phyloP scores from a whole-genome alignment of 2,329 filamentous ascomycete species.

The Rhinocladiella similis region DNA sequence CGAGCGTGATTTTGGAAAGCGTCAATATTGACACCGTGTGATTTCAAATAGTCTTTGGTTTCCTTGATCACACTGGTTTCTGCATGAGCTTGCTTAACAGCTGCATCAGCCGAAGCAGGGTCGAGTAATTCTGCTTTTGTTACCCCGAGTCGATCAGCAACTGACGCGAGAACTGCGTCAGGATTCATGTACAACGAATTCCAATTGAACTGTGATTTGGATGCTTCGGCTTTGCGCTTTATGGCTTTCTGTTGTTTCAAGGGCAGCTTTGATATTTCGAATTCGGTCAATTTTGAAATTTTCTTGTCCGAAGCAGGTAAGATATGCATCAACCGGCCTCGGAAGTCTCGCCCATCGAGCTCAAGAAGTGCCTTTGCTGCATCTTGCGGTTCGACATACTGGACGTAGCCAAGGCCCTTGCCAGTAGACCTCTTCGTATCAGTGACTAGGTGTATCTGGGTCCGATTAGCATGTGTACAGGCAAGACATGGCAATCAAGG shows the following conservation, averaged over 20 bases:
- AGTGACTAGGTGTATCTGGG: slow-evolving; percentile 81
- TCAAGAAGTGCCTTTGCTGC: slow-evolving; percentile 77
- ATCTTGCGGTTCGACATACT: slow-evolving; percentile 69
- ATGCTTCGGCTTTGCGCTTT: slow-evolving; percentile 77
- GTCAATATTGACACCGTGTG: slow-evolving; percentile 86
- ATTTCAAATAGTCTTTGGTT: slow-evolving; percentile 85
- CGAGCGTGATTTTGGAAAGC: slow-evolving; percentile 83
- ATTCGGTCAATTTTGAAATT: slow-evolving; percentile 81
- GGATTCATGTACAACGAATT: slow-evolving; percentile 98
- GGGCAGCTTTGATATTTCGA: slow-evolving; percentile 83
- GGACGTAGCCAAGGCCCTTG: slow-evolving; percentile 89
- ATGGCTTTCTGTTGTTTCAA: slow-evolving; percentile 93
- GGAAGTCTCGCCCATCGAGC: slow-evolving; percentile 82
- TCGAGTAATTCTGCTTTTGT: slow-evolving; percentile 90
- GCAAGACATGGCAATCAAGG: slow-evolving; percentile 21
- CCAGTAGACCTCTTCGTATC: slow-evolving; percentile 68
- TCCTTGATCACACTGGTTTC: slow-evolving; percentile 97
- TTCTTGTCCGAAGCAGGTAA: slow-evolving; percentile 81
- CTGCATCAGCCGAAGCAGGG: slow-evolving; percentile 91
- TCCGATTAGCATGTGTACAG: slow-evolving; percentile 42
- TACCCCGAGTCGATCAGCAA: slow-evolving; percentile 82
- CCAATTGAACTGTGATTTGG: slow-evolving; percentile 85
- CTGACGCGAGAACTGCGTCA: slow-evolving; percentile 88
- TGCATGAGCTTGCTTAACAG: slow-evolving; percentile 93
- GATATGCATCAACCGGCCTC: slow-evolving; percentile 88